A percentile compares a stretch with the other conserved stretches of the same genome.
phyloP scores from a whole-genome alignment of 257 asterid genomes.

The Petrea volubilis region DNA sequence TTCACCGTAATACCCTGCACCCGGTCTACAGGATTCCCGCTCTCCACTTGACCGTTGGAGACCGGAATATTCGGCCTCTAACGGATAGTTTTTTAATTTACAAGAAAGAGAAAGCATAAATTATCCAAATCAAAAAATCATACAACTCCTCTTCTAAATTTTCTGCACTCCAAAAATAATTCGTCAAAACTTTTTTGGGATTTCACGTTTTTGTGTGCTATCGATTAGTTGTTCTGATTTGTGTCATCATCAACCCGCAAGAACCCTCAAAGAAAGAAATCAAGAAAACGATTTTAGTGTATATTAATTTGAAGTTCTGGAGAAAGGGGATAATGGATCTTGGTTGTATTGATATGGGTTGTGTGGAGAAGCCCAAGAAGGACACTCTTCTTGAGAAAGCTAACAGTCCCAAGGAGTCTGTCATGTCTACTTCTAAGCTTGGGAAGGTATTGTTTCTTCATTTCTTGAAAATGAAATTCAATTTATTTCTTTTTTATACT shows the following conservation, averaged over 20 bases:
- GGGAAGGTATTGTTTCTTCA: constrained; percentile 58
- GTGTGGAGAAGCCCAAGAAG: constrained; percentile 52
- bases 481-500: not conserved
- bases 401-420: constrained; percentile 45
- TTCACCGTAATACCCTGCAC: constrained; percentile 25
- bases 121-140: not conserved
- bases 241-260: not conserved
- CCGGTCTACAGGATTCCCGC: constrained; percentile 25
- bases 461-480: not conserved
- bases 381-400: constrained; percentile 38
- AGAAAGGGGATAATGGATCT: constrained; percentile 58
- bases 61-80: constrained; percentile 28
- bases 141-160: not conserved
- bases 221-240: not conserved
- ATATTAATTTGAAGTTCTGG: constrained; percentile 8
- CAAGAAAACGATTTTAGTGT: not conserved
- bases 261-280: not conserved
- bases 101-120: not conserved
- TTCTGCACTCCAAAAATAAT: constrained; percentile 23
- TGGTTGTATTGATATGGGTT: constrained; percentile 87
- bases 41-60: constrained; percentile 52
- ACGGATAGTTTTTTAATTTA: constrained; percentile 67
- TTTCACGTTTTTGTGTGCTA: constrained; percentile 3
- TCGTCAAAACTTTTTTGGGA: not conserved
- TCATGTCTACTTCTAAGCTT: constrained; percentile 53